These are phyloP conservation scores for Castanea crenata DNA, from an alignment of 306 rosid species.

Conservation along the genomic window DNA sequence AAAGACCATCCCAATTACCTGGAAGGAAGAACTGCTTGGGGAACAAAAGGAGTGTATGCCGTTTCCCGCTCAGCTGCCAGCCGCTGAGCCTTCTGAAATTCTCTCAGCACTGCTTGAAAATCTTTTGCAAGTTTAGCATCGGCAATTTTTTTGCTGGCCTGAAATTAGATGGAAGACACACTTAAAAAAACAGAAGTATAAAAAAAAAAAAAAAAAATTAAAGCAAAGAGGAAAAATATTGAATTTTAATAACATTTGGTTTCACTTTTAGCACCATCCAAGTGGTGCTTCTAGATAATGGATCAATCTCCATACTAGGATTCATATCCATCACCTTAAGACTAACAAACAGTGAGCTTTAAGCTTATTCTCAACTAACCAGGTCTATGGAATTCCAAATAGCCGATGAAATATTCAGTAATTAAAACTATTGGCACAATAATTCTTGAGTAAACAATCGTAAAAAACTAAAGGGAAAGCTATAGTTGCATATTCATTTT, in stretches of 20 bases:
- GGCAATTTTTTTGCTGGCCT: slow-evolving; percentile 90
- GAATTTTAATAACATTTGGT: neutral
- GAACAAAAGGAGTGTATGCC: slow-evolving; percentile 80
- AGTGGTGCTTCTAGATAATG: neutral
- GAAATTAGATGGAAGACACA: slow-evolving; percentile 22
- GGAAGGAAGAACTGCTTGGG: slow-evolving; percentile 69
- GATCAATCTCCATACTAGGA: neutral
- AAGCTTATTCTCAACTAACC: neutral
- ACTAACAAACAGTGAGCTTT: neutral
- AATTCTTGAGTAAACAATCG: neutral
- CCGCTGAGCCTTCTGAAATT: slow-evolving; percentile 95
- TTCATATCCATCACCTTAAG: neutral
- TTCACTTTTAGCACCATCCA: neutral
- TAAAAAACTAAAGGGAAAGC: neutral
- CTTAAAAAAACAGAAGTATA: neutral
- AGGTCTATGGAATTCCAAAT: neutral
- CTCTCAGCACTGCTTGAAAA: slow-evolving; percentile 90
- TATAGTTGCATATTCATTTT: neutral
- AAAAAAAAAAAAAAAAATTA: neutral
- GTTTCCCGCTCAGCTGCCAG: slow-evolving; percentile 99
- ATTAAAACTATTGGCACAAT: neutral
- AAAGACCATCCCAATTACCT: slow-evolving; percentile 44
- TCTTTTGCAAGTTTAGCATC: slow-evolving; percentile 98
- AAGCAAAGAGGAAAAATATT: neutral
- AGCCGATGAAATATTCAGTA: neutral